These are phyloP conservation scores for Emergomyces africanus DNA, from an alignment of 2,329 filamentous ascomycete species.

Conservation along the genomic window DNA sequence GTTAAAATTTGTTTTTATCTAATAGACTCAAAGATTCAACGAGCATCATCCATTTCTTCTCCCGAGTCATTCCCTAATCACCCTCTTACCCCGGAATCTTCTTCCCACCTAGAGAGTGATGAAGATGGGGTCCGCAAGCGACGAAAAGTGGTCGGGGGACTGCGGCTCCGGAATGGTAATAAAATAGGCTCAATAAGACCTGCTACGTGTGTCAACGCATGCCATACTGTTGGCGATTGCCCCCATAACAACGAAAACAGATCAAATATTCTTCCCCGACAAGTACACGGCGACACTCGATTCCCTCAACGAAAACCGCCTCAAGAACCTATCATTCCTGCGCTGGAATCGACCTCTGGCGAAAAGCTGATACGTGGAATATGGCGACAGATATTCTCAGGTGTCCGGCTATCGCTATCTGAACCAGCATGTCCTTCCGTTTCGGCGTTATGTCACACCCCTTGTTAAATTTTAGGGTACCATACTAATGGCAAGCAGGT, in stretches of 20 bases:
- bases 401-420: slow-evolving; percentile 10
- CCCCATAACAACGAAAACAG: not conserved
- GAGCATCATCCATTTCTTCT: not conserved
- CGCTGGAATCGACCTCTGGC: slow-evolving; percentile 34
- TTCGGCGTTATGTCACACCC: not conserved
- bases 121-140: slow-evolving; percentile 10
- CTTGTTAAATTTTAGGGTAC: not conserved
- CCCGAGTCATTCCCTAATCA: not conserved
- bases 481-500: slow-evolving; percentile 1
- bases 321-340: slow-evolving; percentile 23
- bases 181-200: not conserved
- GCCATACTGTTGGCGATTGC: not conserved
- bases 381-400: slow-evolving; percentile 36
- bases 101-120: slow-evolving; percentile 3
- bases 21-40: not conserved
- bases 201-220: not conserved
- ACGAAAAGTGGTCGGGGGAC: slow-evolving; percentile 21
- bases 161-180: slow-evolving; percentile 17
- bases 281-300: slow-evolving; percentile 16
- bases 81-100: not conserved
- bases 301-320: slow-evolving; percentile 16
- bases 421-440: slow-evolving; percentile 9
- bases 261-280: slow-evolving; percentile 9
- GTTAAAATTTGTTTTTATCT: not conserved
- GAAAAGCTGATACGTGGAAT: slow-evolving; percentile 39